Evolutionary conservation across 768 basidiomycete species (phyloP).

Genomic region (Tylopilus sp.): DNA sequence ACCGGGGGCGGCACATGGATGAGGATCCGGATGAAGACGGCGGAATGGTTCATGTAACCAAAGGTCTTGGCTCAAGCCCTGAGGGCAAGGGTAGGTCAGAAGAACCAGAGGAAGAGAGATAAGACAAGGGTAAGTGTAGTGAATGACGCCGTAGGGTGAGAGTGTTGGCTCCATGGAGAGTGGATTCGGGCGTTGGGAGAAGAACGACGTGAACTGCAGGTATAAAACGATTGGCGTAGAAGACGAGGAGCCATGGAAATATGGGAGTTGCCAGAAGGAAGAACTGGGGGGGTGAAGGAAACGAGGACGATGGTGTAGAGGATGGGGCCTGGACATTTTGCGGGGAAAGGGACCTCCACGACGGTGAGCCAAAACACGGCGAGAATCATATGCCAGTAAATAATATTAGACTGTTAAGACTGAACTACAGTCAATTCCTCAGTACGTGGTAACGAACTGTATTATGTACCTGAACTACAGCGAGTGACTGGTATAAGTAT

Average conservation of each 20-base stretch:
- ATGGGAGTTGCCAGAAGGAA: slow-evolving; percentile 86
- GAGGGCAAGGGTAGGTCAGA: slow-evolving; percentile 75
- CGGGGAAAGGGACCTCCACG: slow-evolving; percentile 67
- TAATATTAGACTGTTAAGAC: slow-evolving; percentile 52
- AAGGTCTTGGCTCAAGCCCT: slow-evolving; percentile 85
- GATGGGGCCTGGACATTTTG: slow-evolving; percentile 74
- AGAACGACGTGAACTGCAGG: slow-evolving; percentile 87
- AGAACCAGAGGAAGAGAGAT: slow-evolving; percentile 84
- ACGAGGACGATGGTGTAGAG: slow-evolving; percentile 70
- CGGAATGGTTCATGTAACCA: slow-evolving; percentile 89
- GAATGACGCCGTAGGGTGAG: slow-evolving; percentile 95
- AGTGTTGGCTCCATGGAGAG: slow-evolving; percentile 95
- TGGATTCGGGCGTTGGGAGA: slow-evolving; percentile 91
- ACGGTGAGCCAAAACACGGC: slow-evolving; percentile 70
- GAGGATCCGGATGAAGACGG: slow-evolving; percentile 83
- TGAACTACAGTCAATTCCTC: too few species aligned
- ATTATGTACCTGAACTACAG: too few species aligned
- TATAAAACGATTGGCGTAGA: slow-evolving; percentile 85
- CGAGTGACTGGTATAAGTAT: too few species aligned
- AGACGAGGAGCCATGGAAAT: slow-evolving; percentile 82
- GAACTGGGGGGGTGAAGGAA: slow-evolving; percentile 87
- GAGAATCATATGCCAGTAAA: slow-evolving; percentile 63
- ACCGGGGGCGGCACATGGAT: slow-evolving; percentile 99
- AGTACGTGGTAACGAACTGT: too few species aligned
- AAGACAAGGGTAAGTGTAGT: slow-evolving; percentile 87